phyloP scores from a whole-genome alignment of 768 basidiomycete genomes.

The Leucocoprinus birnbaumii region DNA sequence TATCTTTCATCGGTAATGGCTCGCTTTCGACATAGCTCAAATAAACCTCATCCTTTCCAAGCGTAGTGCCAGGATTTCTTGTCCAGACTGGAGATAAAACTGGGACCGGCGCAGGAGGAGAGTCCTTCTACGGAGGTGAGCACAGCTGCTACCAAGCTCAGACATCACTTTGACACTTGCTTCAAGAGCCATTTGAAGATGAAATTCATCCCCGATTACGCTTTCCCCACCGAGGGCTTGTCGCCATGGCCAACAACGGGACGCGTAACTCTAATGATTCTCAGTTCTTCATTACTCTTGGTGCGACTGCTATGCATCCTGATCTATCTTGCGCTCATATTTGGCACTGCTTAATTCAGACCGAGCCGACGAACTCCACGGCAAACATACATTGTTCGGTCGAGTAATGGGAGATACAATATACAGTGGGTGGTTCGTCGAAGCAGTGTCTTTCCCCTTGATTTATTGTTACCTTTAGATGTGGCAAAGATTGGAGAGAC shows the following conservation, averaged over 20 bases:
- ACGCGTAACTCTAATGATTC: constrained; percentile 88
- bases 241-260: constrained; percentile 93
- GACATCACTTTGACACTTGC: not conserved
- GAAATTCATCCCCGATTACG: constrained; percentile 91
- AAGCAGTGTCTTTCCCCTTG: not conserved
- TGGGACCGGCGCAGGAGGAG: constrained; percentile 88
- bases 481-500: constrained; percentile 89
- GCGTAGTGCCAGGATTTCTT: constrained; percentile 88
- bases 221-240: constrained; percentile 85
- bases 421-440: constrained; percentile 58
- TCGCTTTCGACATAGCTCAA: not conserved
- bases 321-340: constrained; percentile 25
- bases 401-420: constrained; percentile 84
- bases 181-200: constrained; percentile 85
- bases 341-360: constrained; percentile 40
- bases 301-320: too few species aligned
- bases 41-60: constrained; percentile 19
- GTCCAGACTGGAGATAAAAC: constrained; percentile 95
- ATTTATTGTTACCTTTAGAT: constrained; percentile 43
- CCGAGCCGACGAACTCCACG: constrained; percentile 88
- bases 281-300: constrained; percentile 93
- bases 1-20: constrained; percentile 81
- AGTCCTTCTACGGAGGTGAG: constrained; percentile 90
- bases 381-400: constrained; percentile 95
- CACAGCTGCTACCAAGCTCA: not conserved